Evolutionary conservation across 1,284 basidiomycete species (phyloP), one percentile per base, ranked within the genome.

Genomic region (Termitomyces sp.): DNA sequence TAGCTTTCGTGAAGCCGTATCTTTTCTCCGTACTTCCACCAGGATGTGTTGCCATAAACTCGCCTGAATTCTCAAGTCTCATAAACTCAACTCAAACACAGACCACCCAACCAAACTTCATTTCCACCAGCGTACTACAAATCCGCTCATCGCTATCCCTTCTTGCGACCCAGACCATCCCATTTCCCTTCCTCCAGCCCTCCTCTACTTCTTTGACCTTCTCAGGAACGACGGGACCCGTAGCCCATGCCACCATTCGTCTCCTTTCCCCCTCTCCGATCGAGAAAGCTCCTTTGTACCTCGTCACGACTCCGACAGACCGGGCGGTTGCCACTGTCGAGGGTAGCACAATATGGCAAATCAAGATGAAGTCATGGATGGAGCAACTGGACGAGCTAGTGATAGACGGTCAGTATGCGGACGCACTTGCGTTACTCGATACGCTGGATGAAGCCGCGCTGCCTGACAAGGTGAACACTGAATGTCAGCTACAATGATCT

Each of bases 361-460:
- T 96, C 40, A 64, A 69, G 8, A 87, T 93, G 77, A 81, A 79
- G 54, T 73, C 85, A 2, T 90, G 94, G 86, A 78, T 80, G 0
- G 81, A 84, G 24, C 93, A 97, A 64, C 78, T 98, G 8, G 91
- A 97, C 58, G 90, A 94, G 64, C 79, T 98, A 12, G 84, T 95
- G 0, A 69, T 77, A 34, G 76, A 73, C 3, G 91, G 88, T 1
- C 74, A 81, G 46, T 95, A 95, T 66, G 74, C 78, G 0, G 90
- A 96, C 65, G 94, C 93, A 0, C 77, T 97, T 17, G 81, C 87
- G 1, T 72, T 98, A 10, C 75, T 98, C 5, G 86, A 92, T 50
- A 83, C 76, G 0, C 71, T 94, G 8, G 87, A 91, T 55, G 73
- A 79, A 30, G 73, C 78, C 8, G 66, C 78, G 1, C 71, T 92